These are phyloP conservation scores for Talaromyces sp. DNA, from an alignment of 2,329 filamentous ascomycete species.

Conservation along the genomic window DNA sequence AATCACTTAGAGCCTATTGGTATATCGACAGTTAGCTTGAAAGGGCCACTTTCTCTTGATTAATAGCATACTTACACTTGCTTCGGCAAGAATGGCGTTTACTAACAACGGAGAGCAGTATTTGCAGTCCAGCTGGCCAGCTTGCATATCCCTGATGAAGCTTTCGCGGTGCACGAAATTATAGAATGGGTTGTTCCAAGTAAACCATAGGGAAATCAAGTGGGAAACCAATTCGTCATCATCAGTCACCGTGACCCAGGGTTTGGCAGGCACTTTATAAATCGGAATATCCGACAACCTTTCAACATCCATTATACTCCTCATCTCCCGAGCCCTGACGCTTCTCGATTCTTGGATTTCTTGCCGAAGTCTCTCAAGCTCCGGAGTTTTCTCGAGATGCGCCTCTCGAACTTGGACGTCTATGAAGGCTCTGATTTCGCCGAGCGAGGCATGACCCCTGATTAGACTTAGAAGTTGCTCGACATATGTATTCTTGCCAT, in stretches of 20 bases:
- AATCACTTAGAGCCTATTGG: background rate
- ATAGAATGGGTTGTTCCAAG: constrained; percentile 88
- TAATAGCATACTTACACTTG: constrained; percentile 31
- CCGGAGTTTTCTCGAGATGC: constrained; percentile 23
- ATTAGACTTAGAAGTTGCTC: constrained; percentile 27
- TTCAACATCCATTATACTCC: constrained; percentile 38
- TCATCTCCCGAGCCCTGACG: constrained; percentile 20
- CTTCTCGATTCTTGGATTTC: constrained; percentile 21
- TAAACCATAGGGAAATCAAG: constrained; percentile 87
- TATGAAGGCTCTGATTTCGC: constrained; percentile 28
- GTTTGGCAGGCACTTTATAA: constrained; percentile 32
- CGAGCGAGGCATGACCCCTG: constrained; percentile 27
- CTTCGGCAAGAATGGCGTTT: constrained; percentile 74
- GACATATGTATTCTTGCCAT: constrained; percentile 21
- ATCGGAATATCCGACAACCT: constrained; percentile 38
- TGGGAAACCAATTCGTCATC: constrained; percentile 73
- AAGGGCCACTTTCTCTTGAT: background rate
- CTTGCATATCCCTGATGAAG: constrained; percentile 52
- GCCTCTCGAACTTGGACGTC: constrained; percentile 23
- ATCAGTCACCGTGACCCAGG: constrained; percentile 79
- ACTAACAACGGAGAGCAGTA: constrained; percentile 88
- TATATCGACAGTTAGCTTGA: background rate
- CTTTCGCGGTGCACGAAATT: constrained; percentile 80
- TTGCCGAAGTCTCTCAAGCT: constrained; percentile 22
- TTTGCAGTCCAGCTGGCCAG: constrained; percentile 49